Base-by-base conservation (phyloP, 2,329 filamentous ascomycete genomes). In the Cercospora sojina region DNA sequence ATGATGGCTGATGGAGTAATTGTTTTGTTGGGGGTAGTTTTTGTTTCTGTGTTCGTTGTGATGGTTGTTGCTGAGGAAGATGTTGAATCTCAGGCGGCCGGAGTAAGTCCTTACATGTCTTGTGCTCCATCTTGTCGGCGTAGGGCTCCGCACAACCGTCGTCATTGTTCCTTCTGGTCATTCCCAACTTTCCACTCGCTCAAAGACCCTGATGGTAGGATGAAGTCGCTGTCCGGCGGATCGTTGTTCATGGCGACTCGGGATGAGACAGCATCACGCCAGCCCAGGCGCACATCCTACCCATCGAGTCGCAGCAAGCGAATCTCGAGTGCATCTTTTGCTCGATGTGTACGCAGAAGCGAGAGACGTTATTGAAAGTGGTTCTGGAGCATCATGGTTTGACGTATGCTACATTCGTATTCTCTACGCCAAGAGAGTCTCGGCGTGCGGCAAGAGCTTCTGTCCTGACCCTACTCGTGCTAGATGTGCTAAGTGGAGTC, bases 231-330 rank as follows among this genome's bases (percentile, higher is more conserved):
- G 23, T 53, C 23, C 25, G 47, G 29, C 47, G 23, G 27, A 29
- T 25, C 12, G 23, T 27, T 25, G 47, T 27, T 27, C 47, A 29
- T 27, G 47, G 23, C n/a, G 47, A 27, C 23, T 23, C 23, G 12
- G 47, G 7, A 16, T n/a, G 47, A 27, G 20, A 27, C 23, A 53
- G 47, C 47, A 53, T 16, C 47, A 29, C 47, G 47, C 47, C 13
- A 53, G 47, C 47, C 47, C 47, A 53, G 47, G 47, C 47, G 47
- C 13, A 53, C n/a, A 53, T 53, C 47, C n/a, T 53, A 27, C 47
- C 23, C 23, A 25, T 53, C 29, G 23, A 16, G 47, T 53, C 23
- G 47, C 47, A 27, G 47, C 13, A 53, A 27, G 47, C 47, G 47
- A 53, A 53, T 53, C 12, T 41, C 47, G 47, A 53, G 47, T 27